These are phyloP conservation scores for Skeletonema costatum DNA, from an alignment of 108 stramenopile species.

Conservation along the genomic window DNA sequence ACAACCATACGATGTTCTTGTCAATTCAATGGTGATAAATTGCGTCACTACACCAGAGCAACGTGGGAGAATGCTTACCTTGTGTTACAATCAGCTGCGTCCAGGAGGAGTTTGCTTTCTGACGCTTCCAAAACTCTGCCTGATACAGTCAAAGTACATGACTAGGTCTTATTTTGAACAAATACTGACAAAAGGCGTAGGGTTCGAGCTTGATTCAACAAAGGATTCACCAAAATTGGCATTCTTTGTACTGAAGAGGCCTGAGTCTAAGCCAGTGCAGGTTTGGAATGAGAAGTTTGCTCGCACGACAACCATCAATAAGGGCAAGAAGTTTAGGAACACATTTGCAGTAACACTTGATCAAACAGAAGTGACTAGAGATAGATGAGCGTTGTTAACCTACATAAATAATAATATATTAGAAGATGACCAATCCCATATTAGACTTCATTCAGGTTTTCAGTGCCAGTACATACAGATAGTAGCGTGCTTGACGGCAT, in stretches of 20 bases:
- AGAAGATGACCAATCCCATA: too few species aligned
- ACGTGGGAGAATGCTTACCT: conserved; percentile 83
- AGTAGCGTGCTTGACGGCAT: too few species aligned
- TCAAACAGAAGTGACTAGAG: conserved; percentile 20
- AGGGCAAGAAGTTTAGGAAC: conserved; percentile 81
- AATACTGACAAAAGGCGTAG: conserved; percentile 60
- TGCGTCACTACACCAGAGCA: conserved; percentile 82
- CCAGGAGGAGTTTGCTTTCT: conserved; percentile 84
- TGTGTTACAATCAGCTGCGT: conserved; percentile 70
- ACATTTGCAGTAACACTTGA: conserved; percentile 65
- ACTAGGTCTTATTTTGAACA: conserved; percentile 55
- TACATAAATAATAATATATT: background rate
- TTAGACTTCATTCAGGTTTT: too few species aligned
- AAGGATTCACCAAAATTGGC: conserved; percentile 83
- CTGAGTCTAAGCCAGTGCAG: conserved; percentile 11
- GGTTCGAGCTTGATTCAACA: conserved; percentile 64
- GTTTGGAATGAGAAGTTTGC: conserved; percentile 30
- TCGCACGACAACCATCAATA: conserved; percentile 27
- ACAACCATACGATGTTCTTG: conserved; percentile 24
- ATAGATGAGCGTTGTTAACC: background rate
- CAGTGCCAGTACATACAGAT: too few species aligned
- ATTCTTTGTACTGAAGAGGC: conserved; percentile 74
- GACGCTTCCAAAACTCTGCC: conserved; percentile 76
- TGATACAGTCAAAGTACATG: conserved; percentile 75
- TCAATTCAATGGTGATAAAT: conserved; percentile 95